Evolutionary conservation across 2,329 filamentous ascomycete species (phyloP), one percentile per base, ranked within the genome.

Genomic region (Claviceps sp.): DNA sequence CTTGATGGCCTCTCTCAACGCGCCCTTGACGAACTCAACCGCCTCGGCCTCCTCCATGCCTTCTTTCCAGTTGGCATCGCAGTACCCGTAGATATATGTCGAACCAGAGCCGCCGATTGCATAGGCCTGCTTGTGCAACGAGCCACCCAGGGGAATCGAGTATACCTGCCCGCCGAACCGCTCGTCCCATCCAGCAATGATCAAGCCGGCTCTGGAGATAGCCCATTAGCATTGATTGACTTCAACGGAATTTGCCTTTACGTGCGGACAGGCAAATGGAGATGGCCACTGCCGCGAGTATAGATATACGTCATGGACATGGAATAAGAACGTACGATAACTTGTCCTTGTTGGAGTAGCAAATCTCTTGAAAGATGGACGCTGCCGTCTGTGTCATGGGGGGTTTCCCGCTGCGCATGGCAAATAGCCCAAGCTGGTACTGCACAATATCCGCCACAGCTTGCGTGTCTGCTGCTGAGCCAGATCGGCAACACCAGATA

Each of bases 31-130:
- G 63, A 98, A 98, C 42, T 83, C 71, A 58, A 98, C 83, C 1
- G 93, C 93, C 56, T 95, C 90, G 51, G 81, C 77, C 75, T 97
- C 88, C 50, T 85, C 88, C 90, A 98, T 97, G 58, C 82, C 82
- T 71, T 97, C 93, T 68, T 77, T 82, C 93, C 93, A 98, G 76
- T 98, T 82, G 53, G 88, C 84, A 67, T 98, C 91, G 67, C 90
- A 97, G 77, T 95, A 97, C 61, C 93, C 93, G 76, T 97, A 98
- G 70, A 98, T 98, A 76, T 98, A 98, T 55, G 93, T 97, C 61
- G 91, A 97, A 43, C 93, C 93, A 20, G 91, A 97, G 45, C 93
- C 93, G 60, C 89, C 90, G 63, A 98, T 98, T 44, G 93, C 82
- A 66, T 96, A 98, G 17, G 90, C 68, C 68, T 96, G 90, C 77